Percentiles rank a stretch among this genome's conserved stretches.
Evolutionary conservation across 352 stramenopile genomes (phyloP).

Genomic region (Phytophthora sansomeana): DNA sequence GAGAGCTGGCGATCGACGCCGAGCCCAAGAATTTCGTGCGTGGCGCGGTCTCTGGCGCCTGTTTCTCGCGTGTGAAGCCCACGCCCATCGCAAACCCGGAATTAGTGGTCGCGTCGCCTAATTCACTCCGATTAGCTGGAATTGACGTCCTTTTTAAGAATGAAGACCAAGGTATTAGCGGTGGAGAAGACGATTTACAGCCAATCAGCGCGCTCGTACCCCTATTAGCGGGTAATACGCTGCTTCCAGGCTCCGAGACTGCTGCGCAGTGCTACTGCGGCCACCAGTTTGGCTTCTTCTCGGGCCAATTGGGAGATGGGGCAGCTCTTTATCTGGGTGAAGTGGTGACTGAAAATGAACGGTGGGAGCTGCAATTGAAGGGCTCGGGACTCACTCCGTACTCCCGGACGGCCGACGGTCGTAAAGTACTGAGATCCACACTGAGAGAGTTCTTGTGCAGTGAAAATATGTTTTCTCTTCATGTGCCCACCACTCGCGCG

Average conservation of each 20-base stretch:
- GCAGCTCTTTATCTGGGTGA: slow-evolving; percentile 91
- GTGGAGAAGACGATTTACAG: slow-evolving; percentile 32
- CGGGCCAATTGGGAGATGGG: slow-evolving; percentile 92
- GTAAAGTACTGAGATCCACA: slow-evolving; percentile 93
- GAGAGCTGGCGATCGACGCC: slow-evolving; percentile 65
- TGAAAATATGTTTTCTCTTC: slow-evolving; percentile 96
- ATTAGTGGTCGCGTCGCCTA: slow-evolving; percentile 61
- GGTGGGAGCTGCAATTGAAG: slow-evolving; percentile 97
- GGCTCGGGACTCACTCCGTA: slow-evolving; percentile 96
- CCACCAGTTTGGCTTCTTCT: slow-evolving; percentile 94
- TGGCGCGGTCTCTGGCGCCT: slow-evolving; percentile 54
- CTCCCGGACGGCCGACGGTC: slow-evolving; percentile 93
- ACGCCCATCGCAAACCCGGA: slow-evolving; percentile 67
- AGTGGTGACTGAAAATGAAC: slow-evolving; percentile 53
- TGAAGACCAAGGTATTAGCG: not conserved
- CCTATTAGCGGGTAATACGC: slow-evolving; percentile 76
- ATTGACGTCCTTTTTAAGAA: slow-evolving; percentile 46
- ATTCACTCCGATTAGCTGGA: slow-evolving; percentile 65
- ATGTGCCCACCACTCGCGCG: slow-evolving; percentile 94
- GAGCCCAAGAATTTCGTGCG: slow-evolving; percentile 65
- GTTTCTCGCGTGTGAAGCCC: slow-evolving; percentile 69
- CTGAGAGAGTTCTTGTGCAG: slow-evolving; percentile 97
- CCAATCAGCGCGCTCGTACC: slow-evolving; percentile 56
- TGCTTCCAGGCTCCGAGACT: slow-evolving; percentile 77
- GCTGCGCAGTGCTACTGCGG: slow-evolving; percentile 92